Evolutionary conservation across 768 basidiomycete species (phyloP), one percentile per base, ranked within the genome.

Genomic region (Boletus pseudo-olivaceus): DNA sequence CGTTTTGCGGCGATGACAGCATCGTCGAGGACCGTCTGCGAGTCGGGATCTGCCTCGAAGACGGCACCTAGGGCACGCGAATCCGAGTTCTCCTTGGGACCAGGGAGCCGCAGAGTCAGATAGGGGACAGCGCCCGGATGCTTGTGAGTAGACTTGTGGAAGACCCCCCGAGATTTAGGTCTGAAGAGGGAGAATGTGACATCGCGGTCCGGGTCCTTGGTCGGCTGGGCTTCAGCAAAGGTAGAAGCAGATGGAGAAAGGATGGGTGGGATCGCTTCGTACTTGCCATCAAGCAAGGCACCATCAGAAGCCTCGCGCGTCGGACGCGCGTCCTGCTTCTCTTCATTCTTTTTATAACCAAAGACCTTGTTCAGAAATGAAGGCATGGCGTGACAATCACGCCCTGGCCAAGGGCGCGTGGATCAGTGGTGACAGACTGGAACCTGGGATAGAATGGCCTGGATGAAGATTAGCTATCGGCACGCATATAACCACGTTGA

Each of bases 301-400:
- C 70, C 65, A 49, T 76, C 75, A 11, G 75, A 73, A 30, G 61
- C 37, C 17, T 71, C 71, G 26, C 73, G 72, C 38, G 72, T 60
- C 23, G 71, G 66, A 26, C 50, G 67, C 15, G 52, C 19, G 3
- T 46, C 9, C 32, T 77, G 74, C 62, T 77, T 78, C 56, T 80
- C 81, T 61, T 84, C 84, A 29, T 76, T 72, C 72, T 80, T 87
- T 73, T 82, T 88, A 72, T 87, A 82, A 72, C 83, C 83, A 63
- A 89, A 85, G 62, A 90, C 84, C 67, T 87, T 90, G 70, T 84
- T 82, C 65, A 90, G 71, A 76, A 90, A 88, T 57, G 85, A 84
- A 70, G 85, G 75, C 78, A 79, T 79, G 41, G 62, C 62, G 63
- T 59, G 47, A 35, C 33, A 29, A 62, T 54, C 60, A 60, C 41